Base-by-base conservation (phyloP, 352 stramenopile genomes). In the Phytophthora meadii region DNA sequence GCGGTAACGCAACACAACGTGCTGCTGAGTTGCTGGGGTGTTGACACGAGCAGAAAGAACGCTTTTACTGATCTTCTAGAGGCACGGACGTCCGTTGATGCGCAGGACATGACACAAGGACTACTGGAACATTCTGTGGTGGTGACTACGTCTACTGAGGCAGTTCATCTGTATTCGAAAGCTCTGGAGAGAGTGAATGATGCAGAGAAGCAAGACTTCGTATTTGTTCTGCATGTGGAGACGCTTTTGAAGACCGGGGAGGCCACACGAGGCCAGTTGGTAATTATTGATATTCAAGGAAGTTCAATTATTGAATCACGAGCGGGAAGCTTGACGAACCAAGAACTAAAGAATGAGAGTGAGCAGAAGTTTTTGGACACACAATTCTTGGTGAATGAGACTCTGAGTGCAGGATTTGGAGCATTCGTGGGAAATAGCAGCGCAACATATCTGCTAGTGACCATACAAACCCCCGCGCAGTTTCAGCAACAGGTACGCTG, bases 401-500 rank as follows among this genome's bases (percentile, higher is more conserved):
- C 39, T 9, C 48, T 90, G 22, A 88, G 65, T 50, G 34, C 63
- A n/a, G 68, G 48, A 22, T 89, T 87, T 51, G 79, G 84, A 10
- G 10, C 19, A 10, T 87, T 80, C 22, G 42, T 93, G 30, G 81
- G 82, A 3, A 79, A 82, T 55, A 54, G 64, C 4, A 77, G 70
- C 27, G 32, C 66, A 1, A 89, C 84, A 0, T 92, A 80, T 44
- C 34, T 91, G 7, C 22, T 94, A 14, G 73, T 94, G 34, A 48
- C 72, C 6, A 91, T 94, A 47, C 81, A 77, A 14, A 90, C 77
- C 3, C 63, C 77, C 22, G 69, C 79, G 11, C 67, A 71, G 19
- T 85, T 76, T 51, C 86, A 93, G 44, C 84, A 93, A 48, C 81
- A 91, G 68, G 86, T 91, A 61, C 17, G 37, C 11, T 15, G 1